phyloP scores from a whole-genome alignment of 202 grass and related monocot genomes.

The Carex sylvatica region DNA sequence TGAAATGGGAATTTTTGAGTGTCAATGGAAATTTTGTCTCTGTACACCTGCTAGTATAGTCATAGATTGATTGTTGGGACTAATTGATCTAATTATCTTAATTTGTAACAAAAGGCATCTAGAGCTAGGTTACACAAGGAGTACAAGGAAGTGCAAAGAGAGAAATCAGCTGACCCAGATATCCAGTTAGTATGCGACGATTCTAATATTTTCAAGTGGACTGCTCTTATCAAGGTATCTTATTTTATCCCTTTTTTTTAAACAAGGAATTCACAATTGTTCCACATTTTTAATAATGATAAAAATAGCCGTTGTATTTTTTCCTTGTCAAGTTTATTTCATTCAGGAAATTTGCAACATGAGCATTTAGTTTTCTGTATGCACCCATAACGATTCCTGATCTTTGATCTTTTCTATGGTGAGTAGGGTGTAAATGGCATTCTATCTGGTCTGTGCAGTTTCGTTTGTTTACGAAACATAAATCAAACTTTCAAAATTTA shows the following conservation, averaged over 20 bases:
- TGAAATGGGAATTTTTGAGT: background rate
- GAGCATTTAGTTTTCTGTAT: background rate
- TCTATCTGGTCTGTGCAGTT: background rate
- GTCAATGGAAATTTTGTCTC: background rate
- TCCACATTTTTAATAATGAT: background rate
- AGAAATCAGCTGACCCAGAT: conserved; percentile 92
- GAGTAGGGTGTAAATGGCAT: background rate
- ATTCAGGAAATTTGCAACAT: background rate
- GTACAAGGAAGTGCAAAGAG: conserved; percentile 88
- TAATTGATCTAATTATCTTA: conserved; percentile 9
- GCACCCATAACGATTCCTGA: background rate
- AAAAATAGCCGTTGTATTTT: background rate
- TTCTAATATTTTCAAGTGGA: conserved; percentile 99
- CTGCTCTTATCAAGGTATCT: conserved; percentile 80
- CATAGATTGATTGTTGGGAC: background rate
- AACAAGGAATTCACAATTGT: background rate
- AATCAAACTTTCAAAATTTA: background rate
- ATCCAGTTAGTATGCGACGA: conserved; percentile 96
- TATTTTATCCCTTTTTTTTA: background rate
- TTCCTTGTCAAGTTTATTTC: background rate
- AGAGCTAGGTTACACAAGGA: conserved; percentile 98
- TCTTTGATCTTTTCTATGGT: background rate
- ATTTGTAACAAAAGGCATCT: conserved; percentile 54
- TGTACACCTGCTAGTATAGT: background rate
- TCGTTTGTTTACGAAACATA: background rate